Evolutionary conservation across 1,284 basidiomycete genomes (phyloP), one percentile per base, ranked within the genome.

Genomic region (Grifola frondosa): DNA sequence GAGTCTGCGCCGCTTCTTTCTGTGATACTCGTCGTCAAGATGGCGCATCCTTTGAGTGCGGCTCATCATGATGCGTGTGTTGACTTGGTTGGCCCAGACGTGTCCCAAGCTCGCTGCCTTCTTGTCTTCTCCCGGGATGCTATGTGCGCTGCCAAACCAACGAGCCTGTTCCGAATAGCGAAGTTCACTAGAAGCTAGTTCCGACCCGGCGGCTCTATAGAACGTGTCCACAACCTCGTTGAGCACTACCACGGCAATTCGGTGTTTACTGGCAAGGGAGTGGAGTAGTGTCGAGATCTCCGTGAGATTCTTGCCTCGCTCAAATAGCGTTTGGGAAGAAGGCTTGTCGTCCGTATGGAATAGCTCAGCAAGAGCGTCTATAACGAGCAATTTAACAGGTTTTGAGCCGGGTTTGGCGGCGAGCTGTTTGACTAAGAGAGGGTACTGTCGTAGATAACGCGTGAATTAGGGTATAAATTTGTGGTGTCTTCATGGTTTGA

Each of bases 51-150:
- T 71, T 5, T 78, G 78, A 0, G 92, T 94, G 13, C 90, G 77
- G 34, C 77, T 80, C 35, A 96, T 73, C 76, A 96, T 84, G 42
- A 97, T 75, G 10, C 94, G 77, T 4, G 75, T 75, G 50, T 94
- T 94, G 46, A 97, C 73, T 49, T 89, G 85, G 62, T 95, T 95
- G 8, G 91, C 86, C 94, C 94, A 97, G 2, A 84, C 83, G 37
- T 95, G 80, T 0, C 94, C 94, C 3, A 97, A 67, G 28, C 79
- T 80, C 0, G 88, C 91, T 64, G 93, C 88, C 59, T 92, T 91
- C 42, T 62, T 65, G 44, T 71, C 66, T 57, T 85, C 81, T 30
- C 75, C 73, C 30, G 74, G 69, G 25, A 78, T 56, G 43, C 69
- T 77, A 45, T 81, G 74, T 7, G 77, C 77, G 25, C 84, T 77